Base-by-base conservation (phyloP, 805 yeast genomes). In the Priceomyces carsonii region DNA sequence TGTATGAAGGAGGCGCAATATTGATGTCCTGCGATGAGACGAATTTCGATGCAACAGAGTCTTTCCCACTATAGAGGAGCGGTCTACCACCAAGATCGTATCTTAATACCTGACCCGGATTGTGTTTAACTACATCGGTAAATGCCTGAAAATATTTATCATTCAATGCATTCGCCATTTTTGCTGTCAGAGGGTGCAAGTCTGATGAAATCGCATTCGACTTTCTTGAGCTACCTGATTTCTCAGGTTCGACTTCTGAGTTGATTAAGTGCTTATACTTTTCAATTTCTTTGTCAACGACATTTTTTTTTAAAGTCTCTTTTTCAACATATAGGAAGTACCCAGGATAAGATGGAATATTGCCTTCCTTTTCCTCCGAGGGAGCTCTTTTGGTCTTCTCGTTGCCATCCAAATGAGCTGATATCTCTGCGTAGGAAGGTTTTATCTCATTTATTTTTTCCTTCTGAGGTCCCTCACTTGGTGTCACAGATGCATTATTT, bases 101-200 rank as follows among this genome's bases (percentile, higher is more conserved):
- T 38, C 99, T 74, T 22, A 93, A 66, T 2, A 93, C 86, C 62
- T 93, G 99, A 3, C 73, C 69, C 3, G 97, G 90, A 52, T 93
- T 93, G 51, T 83, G 84, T 8, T 83, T 82, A 8, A 86, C 83
- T 2, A 79, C 68, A 35, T 78, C 82, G 18, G 86, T 75, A 57
- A 93, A 93, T 40, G 80, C 75, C 52, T 85, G 87, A 59, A 93
- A 93, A 5, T 75, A 76, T 38, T 77, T 78, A 54, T 90, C 96
- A 42, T 85, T 85, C 35, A 84, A 60, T 61, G 80, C 50, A 26
- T 39, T 49, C 16, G 60, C 46, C 10, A 56, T 46, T 32, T 53
- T 50, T 8, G 58, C 29, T 8, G 56, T 51, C 26, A 50, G 55
- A 3, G 61, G 57, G 30, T 49, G 47, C 18, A 45, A 36, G 6